Conservation (phyloP, 2,329 filamentous ascomycete genomes). For the Trichoderma polysporum region DNA sequence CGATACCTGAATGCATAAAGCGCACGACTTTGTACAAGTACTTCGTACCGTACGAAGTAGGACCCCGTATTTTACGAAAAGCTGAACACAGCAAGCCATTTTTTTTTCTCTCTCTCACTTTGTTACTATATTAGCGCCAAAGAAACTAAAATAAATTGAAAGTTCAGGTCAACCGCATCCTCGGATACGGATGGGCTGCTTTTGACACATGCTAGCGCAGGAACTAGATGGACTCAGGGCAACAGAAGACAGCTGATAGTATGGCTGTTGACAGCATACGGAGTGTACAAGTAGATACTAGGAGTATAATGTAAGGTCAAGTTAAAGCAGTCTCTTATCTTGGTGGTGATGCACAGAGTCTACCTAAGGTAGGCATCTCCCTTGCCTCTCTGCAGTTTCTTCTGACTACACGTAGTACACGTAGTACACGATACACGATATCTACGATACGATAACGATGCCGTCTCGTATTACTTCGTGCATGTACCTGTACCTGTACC, state of each 20-base stretch:
- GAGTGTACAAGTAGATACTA: neutral
- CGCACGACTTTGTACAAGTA: neutral
- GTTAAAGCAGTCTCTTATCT: too few species aligned
- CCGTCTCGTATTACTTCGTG: neutral
- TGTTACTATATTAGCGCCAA: neutral
- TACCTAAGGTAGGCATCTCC: too few species aligned
- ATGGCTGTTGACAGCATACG: neutral
- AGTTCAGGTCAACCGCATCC: neutral
- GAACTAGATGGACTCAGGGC: neutral
- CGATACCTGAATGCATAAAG: conserved; percentile 14
- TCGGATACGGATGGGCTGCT: neutral
- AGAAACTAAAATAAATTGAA: neutral
- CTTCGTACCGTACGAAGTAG: neutral
- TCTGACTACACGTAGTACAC: too few species aligned
- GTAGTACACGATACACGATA: too few species aligned
- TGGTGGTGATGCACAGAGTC: too few species aligned
- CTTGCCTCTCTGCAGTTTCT: too few species aligned
- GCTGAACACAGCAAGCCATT: neutral
- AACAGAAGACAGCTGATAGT: neutral
- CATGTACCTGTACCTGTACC: neutral
- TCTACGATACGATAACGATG: neutral
- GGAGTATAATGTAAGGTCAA: neutral
- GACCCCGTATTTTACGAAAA: neutral
- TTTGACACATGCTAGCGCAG: conserved; percentile 4
- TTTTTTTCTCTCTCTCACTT: neutral